Evolutionary conservation across 345 rosid species (phyloP).

Genomic region (Brassica nigra): DNA sequence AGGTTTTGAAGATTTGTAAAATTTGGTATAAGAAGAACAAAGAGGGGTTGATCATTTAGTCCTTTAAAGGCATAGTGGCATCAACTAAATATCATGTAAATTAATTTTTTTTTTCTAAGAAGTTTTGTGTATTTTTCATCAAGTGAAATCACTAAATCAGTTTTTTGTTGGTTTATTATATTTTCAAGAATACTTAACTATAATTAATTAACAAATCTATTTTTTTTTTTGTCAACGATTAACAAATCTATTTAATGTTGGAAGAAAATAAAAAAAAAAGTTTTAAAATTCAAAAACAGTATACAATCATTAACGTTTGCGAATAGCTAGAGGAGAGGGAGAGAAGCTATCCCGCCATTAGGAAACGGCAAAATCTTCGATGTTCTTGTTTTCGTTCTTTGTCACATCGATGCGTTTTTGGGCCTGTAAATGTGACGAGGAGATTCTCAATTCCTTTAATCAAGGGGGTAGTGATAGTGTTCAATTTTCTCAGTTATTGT

Average conservation of each 20-base stretch:
- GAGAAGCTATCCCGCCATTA: background rate
- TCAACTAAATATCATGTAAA: conserved; percentile 29
- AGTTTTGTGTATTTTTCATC: background rate
- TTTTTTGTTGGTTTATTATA: no score
- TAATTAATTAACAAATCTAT: no score
- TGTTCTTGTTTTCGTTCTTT: no score
- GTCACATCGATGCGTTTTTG: no score
- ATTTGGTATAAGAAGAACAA: conserved; percentile 33
- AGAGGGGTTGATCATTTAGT: conserved; percentile 19
- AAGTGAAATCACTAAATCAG: background rate
- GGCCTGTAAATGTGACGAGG: background rate
- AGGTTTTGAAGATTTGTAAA: conserved; percentile 32
- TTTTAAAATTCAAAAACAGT: no score
- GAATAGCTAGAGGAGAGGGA: background rate
- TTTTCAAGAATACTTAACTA: no score
- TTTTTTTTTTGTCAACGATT: no score
- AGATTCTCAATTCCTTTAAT: no score
- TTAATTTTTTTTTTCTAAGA: conserved; percentile 13
- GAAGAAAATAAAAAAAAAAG: no score
- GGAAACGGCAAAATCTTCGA: background rate
- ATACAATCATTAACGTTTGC: background rate
- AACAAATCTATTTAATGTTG: no score
- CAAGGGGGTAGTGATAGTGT: conserved; percentile 11
- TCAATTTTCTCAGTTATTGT: background rate
- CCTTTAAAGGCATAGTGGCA: background rate